Evolutionary conservation across 495 filamentous ascomycete species (phyloP).

Genomic region (Aspergillus avenaceus): DNA sequence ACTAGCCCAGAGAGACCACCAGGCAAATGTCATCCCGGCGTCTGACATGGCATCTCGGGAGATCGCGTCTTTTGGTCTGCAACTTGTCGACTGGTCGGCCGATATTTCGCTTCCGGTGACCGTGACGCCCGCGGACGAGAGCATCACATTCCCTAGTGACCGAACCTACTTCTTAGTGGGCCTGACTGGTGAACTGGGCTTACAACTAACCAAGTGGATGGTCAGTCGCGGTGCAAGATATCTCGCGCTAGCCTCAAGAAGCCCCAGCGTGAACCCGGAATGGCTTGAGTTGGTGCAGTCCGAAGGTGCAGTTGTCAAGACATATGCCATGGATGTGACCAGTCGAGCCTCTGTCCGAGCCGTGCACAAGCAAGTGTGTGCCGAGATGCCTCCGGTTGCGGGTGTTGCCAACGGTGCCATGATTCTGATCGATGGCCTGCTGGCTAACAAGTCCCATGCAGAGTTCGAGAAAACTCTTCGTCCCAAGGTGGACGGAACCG

Average conservation of each 20-base stretch:
- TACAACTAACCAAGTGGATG: conserved; percentile 19
- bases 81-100: not conserved
- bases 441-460: conserved; percentile 40
- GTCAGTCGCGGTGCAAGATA: conserved; percentile 7
- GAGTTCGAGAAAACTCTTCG: conserved; percentile 32
- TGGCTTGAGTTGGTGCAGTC: not conserved
- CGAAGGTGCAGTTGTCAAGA: not conserved
- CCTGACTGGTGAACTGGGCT: conserved; percentile 16
- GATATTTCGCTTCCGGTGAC: not conserved
- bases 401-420: conserved; percentile 52
- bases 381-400: conserved; percentile 34
- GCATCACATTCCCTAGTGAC: conserved; percentile 15
- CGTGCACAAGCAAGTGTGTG: conserved; percentile 17
- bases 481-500: conserved; percentile 39
- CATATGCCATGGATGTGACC: conserved; percentile 3
- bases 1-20: too few species aligned
- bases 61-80: too few species aligned
- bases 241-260: conserved; percentile 6
- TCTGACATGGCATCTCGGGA: too few species aligned
- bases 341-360: not conserved
- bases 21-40: too few species aligned
- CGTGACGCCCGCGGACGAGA: not conserved
- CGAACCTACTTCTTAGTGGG: conserved; percentile 17
- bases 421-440: conserved; percentile 49
- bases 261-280: not conserved